Base-by-base conservation (phyloP, 2,329 filamentous ascomycete genomes). In the Colletotrichum sp. region DNA sequence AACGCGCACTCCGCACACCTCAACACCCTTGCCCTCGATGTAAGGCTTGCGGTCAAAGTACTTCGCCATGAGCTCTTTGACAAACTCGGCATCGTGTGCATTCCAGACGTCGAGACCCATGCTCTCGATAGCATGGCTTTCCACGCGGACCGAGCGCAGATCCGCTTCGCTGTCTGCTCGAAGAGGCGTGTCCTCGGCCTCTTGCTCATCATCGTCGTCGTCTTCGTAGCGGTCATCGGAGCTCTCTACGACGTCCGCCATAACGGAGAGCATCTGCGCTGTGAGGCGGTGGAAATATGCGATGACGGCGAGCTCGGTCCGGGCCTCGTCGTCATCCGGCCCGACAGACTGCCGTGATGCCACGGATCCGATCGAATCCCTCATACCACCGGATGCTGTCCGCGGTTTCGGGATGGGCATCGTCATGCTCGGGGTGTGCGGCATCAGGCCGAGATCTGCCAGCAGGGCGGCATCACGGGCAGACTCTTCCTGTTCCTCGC, bases 21-120 rank as follows among this genome's bases (percentile, higher is more conserved):
- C 92, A 3, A 96, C 88, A n/a, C 90, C 91, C 81, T 92, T 92
- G 44, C 92, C 91, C 82, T 95, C 91, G 25, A 95, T 90, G 78
- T 89, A 88, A 12, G 92, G 92, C 63, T 88, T 84, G 19, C 93
- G 87, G 34, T 88, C 91, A 84, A 95, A 96, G 85, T 95, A 96
- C 78, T 90, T 85, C 77, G 84, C 88, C 61, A 91, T 86, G 67
- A 94, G 86, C 71, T 93, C 92, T 77, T 86, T 86, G 19, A 95
- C 89, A 81, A 96, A 96, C 4, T 87, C 87, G n/a, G 90, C 91
- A 82, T 96, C 95, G 19, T 87, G 87, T 36, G 89, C 87, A 81
- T 93, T 96, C 94, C 95, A 97, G 1, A 93, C 88, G 80, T 97
- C 95, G 25, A 97, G 88, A 0, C 95, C 95, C 92, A 96, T 94